A percentile compares a stretch with the other conserved stretches of the same genome.
Evolutionary conservation across 2,329 filamentous ascomycete species (phyloP).

Genomic region (Ilyonectria robusta): DNA sequence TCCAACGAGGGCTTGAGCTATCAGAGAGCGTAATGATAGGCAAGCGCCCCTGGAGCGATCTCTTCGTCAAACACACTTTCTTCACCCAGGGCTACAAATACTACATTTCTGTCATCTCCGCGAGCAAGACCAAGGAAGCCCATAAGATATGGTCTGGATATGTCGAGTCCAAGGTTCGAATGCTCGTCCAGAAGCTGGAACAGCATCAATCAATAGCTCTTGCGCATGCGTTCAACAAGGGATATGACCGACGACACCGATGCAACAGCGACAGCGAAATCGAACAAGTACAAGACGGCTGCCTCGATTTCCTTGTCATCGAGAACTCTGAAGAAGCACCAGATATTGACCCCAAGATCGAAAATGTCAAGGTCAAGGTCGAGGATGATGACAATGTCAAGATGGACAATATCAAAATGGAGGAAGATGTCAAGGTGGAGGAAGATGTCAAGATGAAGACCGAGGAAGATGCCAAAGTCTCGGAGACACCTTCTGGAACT

Average conservation of each 20-base stretch:
- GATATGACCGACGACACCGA: constrained; percentile 85
- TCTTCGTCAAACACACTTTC: constrained; percentile 93
- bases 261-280: constrained; percentile 70
- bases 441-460: constrained; percentile 6
- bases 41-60: constrained; percentile 84
- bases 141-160: constrained; percentile 91
- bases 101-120: constrained; percentile 89
- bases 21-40: constrained; percentile 84
- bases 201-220: constrained; percentile 83
- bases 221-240: constrained; percentile 93
- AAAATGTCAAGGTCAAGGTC: constrained; percentile 39
- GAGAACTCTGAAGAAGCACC: constrained; percentile 57
- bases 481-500: constrained; percentile 37
- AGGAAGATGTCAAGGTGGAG: constrained; percentile 21
- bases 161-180: constrained; percentile 92
- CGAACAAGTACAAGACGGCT: constrained; percentile 68
- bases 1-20: constrained; percentile 82
- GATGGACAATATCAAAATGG: constrained; percentile 36
- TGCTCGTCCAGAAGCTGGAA: constrained; percentile 88
- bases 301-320: constrained; percentile 61
- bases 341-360: constrained; percentile 30
- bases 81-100: constrained; percentile 96
- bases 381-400: constrained; percentile 48
- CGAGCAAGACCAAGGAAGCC: constrained; percentile 85
- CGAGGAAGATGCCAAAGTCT: constrained; percentile 23